phyloP scores from a whole-genome alignment of 176 grass and related monocot genomes.

The Cenchrus americanus region DNA sequence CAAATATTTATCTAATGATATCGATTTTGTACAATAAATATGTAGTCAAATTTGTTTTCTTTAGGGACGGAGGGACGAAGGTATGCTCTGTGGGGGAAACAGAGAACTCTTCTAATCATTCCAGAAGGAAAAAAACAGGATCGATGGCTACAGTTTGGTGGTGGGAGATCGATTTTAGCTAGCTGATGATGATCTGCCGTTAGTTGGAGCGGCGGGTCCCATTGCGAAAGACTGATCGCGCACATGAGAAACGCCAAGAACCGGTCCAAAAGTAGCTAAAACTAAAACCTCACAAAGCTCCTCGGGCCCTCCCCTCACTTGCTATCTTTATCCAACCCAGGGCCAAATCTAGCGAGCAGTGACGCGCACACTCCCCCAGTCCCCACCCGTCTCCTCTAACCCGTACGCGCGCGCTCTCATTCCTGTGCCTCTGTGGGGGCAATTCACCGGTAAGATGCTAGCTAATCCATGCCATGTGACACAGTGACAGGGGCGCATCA shows the following conservation, averaged over 20 bases:
- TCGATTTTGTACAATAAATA: too few relatives aligned
- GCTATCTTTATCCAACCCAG: constrained; percentile 33
- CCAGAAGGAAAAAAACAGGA: neutral
- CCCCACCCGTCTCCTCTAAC: neutral
- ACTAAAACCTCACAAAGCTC: constrained; percentile 1
- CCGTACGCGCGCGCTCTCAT: too few relatives aligned
- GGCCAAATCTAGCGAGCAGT: neutral
- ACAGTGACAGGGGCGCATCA: neutral
- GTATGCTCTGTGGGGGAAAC: neutral
- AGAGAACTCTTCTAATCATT: neutral
- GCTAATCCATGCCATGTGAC: constrained; percentile 7
- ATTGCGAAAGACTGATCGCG: neutral
- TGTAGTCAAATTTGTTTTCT: too few relatives aligned
- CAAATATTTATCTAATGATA: too few relatives aligned
- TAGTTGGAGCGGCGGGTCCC: neutral
- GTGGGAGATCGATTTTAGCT: neutral
- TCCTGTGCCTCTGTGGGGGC: neutral
- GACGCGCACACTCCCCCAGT: neutral
- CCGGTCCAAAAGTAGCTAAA: constrained; percentile 38
- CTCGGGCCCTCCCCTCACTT: constrained; percentile 1
- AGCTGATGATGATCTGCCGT: constrained; percentile 1
- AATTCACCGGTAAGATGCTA: neutral
- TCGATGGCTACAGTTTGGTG: neutral
- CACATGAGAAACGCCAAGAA: neutral
- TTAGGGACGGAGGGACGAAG: too few relatives aligned